Evolutionary conservation across 768 basidiomycete genomes (phyloP), one percentile per base, ranked within the genome.

Genomic region (Podaxis sp.): DNA sequence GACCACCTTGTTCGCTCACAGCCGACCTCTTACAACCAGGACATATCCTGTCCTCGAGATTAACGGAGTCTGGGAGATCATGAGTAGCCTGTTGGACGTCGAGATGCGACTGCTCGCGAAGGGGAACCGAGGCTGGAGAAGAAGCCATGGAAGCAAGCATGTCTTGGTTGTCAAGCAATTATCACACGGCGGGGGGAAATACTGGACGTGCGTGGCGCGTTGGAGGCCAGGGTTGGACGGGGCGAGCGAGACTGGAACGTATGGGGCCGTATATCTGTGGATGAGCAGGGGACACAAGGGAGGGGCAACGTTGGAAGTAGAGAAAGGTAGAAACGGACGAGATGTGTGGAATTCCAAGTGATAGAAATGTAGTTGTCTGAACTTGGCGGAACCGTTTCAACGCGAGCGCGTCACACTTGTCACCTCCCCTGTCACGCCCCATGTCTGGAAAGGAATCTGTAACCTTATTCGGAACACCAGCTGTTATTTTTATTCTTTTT

Each of bases 11-110:
- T 69, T 93, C 91, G 65, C 85, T 88, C 22, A 93, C 88, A 41
- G 91, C 91, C 2, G 91, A 89, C 61, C 79, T 79, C 72, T 88
- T 90, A 78, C 92, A 94, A 19, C 93, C 93, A 12, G 91, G 91
- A 78, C 92, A 94, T 3, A 85, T 67, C 65, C 85, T 85, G 70
- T 91, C 83, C 70, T 85, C 82, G 62, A 81, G 67, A 24, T 65
- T 63, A 24, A 71, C 53, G 29, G 68, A 59, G 25, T 77, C 76
- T 27, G 69, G 59, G 24, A 61, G 46, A 49, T 70, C 61, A 51
- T 49, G 66, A 12, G 29, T 40, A 17, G 46, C 55, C 25, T 66
- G 65, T 4, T 74, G 75, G 27, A 75, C 61, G 61, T 77, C 71
- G 57, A 73, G 65, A 64, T 76, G 75, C 56, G 77, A 76, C 55